Conservation (phyloP, 108 stramenopile genomes). For the Asterionellopsis glacialis region DNA sequence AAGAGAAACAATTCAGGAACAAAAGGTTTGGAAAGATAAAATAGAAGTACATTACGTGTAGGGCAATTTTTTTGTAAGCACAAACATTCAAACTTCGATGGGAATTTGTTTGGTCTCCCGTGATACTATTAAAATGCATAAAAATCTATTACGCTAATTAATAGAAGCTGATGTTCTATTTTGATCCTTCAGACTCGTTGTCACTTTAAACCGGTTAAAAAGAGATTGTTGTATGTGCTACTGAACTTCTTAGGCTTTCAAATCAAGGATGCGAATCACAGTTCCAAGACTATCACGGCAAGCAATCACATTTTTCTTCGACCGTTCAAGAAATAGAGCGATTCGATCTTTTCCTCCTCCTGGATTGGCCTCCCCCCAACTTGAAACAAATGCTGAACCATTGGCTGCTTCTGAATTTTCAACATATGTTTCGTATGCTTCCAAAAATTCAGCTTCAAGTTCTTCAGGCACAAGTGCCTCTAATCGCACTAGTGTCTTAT, state of each 20-base stretch:
- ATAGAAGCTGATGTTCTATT: no score
- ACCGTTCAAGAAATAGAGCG: slow-evolving; percentile 72
- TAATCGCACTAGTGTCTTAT: slow-evolving; percentile 64
- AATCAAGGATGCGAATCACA: slow-evolving; percentile 54
- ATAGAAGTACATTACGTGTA: no score
- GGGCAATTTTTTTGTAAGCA: no score
- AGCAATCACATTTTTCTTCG: slow-evolving; percentile 67
- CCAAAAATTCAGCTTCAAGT: slow-evolving; percentile 50
- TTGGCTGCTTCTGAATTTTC: slow-evolving; percentile 65
- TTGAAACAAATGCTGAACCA: slow-evolving; percentile 71
- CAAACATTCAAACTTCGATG: no score
- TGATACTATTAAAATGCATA: no score
- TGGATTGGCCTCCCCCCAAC: slow-evolving; percentile 88
- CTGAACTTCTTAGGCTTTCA: slow-evolving; percentile 13
- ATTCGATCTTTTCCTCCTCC: slow-evolving; percentile 77
- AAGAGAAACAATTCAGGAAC: no score
- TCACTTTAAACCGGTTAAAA: no score
- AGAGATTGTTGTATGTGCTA: background rate
- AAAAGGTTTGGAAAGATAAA: no score
- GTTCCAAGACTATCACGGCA: slow-evolving; percentile 50
- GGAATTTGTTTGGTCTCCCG: no score
- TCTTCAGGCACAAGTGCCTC: slow-evolving; percentile 39
- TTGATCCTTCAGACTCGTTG: no score
- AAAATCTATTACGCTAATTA: no score
- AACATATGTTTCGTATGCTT: slow-evolving; percentile 57